A percentile compares a stretch with the other conserved stretches of the same genome.
phyloP scores from a whole-genome alignment of 2,329 filamentous ascomycete species.

The Hortaea werneckii region DNA sequence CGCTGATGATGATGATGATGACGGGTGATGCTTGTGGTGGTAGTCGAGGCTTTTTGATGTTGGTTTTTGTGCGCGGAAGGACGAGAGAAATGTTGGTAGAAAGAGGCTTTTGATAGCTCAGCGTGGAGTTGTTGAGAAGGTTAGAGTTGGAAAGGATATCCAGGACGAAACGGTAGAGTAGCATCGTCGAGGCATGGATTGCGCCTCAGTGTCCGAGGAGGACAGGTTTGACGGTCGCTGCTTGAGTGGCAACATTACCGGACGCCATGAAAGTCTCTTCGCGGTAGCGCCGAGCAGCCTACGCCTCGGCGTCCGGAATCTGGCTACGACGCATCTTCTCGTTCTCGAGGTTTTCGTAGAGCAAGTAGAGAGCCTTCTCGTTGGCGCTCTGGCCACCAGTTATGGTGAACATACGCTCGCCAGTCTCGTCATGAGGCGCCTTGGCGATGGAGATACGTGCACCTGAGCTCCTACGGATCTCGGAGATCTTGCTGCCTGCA shows the following conservation, averaged over 20 bases:
- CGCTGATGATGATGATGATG: not conserved
- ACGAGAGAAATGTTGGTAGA: not conserved
- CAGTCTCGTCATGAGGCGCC: constrained; percentile 90
- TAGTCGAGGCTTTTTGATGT: not conserved
- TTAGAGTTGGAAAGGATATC: not conserved
- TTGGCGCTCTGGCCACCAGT: constrained; percentile 91
- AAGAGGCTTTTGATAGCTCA: not conserved
- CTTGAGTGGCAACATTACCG: not conserved
- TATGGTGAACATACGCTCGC: constrained; percentile 99
- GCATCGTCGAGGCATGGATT: not conserved
- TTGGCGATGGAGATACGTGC: constrained; percentile 97
- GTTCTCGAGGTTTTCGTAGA: constrained; percentile 97
- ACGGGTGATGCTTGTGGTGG: not conserved
- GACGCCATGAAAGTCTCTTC: not conserved
- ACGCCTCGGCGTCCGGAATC: constrained; percentile 38
- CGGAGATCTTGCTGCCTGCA: constrained; percentile 91
- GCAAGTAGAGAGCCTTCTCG: constrained; percentile 86
- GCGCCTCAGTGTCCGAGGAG: not conserved
- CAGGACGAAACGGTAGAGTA: not conserved
- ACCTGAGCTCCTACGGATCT: constrained; percentile 93
- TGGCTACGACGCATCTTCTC: constrained; percentile 98
- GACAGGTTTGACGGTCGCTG: not conserved
- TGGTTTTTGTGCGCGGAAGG: not conserved
- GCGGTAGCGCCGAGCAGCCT: constrained; percentile 14
- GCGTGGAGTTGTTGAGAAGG: no score